Evolutionary conservation across 352 stramenopile species (phyloP).

Genomic region (Detonula confervacea): DNA sequence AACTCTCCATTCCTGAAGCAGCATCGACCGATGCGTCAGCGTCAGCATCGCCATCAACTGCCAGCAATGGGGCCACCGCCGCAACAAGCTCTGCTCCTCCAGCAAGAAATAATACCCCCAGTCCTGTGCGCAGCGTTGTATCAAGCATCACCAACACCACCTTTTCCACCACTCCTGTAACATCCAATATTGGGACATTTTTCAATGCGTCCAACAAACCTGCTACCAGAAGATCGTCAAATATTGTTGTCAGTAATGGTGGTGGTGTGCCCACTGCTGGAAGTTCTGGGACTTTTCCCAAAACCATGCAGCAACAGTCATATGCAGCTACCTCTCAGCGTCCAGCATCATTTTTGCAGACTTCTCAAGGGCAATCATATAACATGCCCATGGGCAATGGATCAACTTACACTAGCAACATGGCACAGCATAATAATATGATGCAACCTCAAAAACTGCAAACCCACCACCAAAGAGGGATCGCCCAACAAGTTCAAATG

Average conservation of each 20-base stretch:
- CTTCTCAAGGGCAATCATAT: background rate
- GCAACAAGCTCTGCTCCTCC: background rate
- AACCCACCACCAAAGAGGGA: background rate
- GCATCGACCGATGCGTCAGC: background rate
- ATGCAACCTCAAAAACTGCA: background rate
- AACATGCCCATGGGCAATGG: background rate
- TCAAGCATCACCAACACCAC: background rate
- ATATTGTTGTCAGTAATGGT: background rate
- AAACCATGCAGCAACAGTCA: conserved; percentile 5
- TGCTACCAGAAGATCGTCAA: no score
- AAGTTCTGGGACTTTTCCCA: background rate
- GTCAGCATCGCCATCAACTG: background rate
- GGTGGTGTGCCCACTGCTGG: background rate
- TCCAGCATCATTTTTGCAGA: conserved; percentile 13
- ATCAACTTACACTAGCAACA: background rate
- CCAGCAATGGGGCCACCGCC: background rate
- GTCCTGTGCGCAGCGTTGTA: conserved; percentile 5
- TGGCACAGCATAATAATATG: background rate
- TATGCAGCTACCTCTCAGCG: background rate
- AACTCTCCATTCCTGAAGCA: background rate
- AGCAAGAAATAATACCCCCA: conserved; percentile 3
- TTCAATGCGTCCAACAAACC: background rate
- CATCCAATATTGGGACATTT: conserved; percentile 16
- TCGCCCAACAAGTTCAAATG: background rate
- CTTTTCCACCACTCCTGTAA: conserved; percentile 22